Base-by-base conservation (phyloP, 192 early-diverging fungal genomes). In the Pilobolus umbonatus region DNA sequence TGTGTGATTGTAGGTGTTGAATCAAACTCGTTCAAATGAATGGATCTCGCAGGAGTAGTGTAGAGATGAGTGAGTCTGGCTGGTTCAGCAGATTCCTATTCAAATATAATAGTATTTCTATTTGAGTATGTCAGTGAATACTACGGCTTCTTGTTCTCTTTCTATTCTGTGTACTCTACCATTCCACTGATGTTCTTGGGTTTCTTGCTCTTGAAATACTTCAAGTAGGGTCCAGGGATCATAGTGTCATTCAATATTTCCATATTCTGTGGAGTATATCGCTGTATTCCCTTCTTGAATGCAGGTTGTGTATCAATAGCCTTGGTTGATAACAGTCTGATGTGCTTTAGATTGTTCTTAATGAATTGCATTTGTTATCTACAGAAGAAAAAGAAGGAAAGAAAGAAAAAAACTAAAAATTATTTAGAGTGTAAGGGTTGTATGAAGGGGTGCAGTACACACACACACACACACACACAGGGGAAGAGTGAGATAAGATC, bases 1-100 rank as follows among this genome's bases (percentile, higher is more conserved):
- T 69, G 67, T 40, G 57, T 30, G 49, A 69, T 55, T 2, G 67
- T 64, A 4, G 67, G 67, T 32, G 67, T 28, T 8, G 47, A 48
- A 46, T 63, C 61, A 34, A 59, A 69, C 43, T 65, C 64, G 15
- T 62, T 52, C 11, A 15, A 36, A 22, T 57, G 21, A 11, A 64
- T 31, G 31, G 64, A 39, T 34, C 64, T 34, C n/a, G 64, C 49
- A 9, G 52, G 30, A 40, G 55, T 17, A 4, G 53, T 64, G 14
- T 64, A 56, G 12, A 57, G 15, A 9, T 63, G 51, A 6, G n/a
- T n/a, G n/a, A 53, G 19, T 15, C 28, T 17, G n/a, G 34, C 52
- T 38, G 52, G 28, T 22, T 54, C 39, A 42, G 39, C 15, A 42
- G 39, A 42, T 9, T 17, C 38, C 52, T 54, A 36, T 38, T 8